Base-by-base conservation (phyloP, 2,329 filamentous ascomycete species). In the Didymella segeticola region DNA sequence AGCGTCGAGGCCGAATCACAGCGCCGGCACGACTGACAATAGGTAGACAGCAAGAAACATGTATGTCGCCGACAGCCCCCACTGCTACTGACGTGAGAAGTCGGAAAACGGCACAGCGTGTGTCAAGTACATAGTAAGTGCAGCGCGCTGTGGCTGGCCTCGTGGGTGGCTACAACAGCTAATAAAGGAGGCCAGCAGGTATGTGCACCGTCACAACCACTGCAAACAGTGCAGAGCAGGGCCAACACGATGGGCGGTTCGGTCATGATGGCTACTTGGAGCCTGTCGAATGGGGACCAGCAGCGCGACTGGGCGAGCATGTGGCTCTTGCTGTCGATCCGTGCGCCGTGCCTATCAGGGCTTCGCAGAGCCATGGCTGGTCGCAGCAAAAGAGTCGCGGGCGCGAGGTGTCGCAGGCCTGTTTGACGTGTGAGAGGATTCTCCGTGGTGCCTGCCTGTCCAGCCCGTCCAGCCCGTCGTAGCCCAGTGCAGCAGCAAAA, bases 401-500 rank as follows among this genome's bases (percentile, higher is more conserved):
- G 50, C 37, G 53, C 41, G 48, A 42, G 39, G 48, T 62, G 62
- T 67, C 58, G 61, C 64, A 67, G 58, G 58, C 60, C 15, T 55
- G 64, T 67, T 67, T 67, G 63, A 67, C 14, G 31, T 43, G 58
- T 53, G 60, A 27, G 58, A 47, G 46, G 26, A 48, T n/a, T n/a
- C 27, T 48, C 55, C 51, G 61, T 63, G 63, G n/a, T n/a, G n/a
- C n/a, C n/a, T n/a, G n/a, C n/a, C n/a, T n/a, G n/a, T n/a, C n/a
- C n/a, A n/a, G n/a, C n/a, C n/a, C n/a, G n/a, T n/a, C n/a, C n/a
- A n/a, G n/a, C n/a, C n/a, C n/a, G n/a, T n/a, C n/a, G n/a, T n/a
- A n/a, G n/a, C n/a, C n/a, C n/a, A n/a, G n/a, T 64, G 62, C 56
- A 46, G 58, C 51, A 58, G 59, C 60, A 58, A 63, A 63, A 70